A percentile compares a stretch with the other conserved stretches of the same genome.
Conservation (phyloP, 2,329 filamentous ascomycete species). For the Fusarium circinatum region DNA sequence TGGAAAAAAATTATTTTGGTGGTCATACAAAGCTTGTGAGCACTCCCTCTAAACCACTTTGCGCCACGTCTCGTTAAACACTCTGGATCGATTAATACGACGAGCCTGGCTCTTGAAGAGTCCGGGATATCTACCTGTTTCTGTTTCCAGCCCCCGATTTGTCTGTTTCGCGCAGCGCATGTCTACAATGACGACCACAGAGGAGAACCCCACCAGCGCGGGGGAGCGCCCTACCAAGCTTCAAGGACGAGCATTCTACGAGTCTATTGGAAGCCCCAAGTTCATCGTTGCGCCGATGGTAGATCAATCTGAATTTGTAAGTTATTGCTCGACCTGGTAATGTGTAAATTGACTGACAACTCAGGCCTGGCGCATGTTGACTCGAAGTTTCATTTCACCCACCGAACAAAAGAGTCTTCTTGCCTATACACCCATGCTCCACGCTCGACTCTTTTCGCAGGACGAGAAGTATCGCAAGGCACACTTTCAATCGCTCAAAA, state of each 20-base stretch:
- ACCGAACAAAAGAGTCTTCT: conserved; percentile 73
- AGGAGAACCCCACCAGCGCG: conserved; percentile 26
- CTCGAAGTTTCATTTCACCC: conserved; percentile 86
- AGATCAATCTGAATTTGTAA: conserved; percentile 95
- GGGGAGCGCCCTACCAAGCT: conserved; percentile 64
- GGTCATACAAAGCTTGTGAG: background rate
- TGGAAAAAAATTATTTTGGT: background rate
- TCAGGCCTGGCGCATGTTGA: conserved; percentile 95
- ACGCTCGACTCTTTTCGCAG: conserved; percentile 87
- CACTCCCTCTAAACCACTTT: background rate
- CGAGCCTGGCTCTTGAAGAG: conserved; percentile 37
- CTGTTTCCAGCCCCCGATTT: background rate
- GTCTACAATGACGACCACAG: conserved; percentile 47
- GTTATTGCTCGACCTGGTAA: conserved; percentile 47
- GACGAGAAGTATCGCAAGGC: conserved; percentile 78
- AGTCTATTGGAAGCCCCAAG: conserved; percentile 92
- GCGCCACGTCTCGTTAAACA: conserved; percentile 15
- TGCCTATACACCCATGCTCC: conserved; percentile 95
- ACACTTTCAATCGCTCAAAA: conserved; percentile 78
- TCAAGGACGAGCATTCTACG: conserved; percentile 89
- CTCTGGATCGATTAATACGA: conserved; percentile 35
- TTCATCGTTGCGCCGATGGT: conserved; percentile 97
- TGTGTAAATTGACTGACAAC: conserved; percentile 6
- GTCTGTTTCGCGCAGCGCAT: conserved; percentile 28
- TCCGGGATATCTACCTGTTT: conserved; percentile 31